Conservation (phyloP, 1,139 yeast genomes). For the Ashbya aceris region DNA sequence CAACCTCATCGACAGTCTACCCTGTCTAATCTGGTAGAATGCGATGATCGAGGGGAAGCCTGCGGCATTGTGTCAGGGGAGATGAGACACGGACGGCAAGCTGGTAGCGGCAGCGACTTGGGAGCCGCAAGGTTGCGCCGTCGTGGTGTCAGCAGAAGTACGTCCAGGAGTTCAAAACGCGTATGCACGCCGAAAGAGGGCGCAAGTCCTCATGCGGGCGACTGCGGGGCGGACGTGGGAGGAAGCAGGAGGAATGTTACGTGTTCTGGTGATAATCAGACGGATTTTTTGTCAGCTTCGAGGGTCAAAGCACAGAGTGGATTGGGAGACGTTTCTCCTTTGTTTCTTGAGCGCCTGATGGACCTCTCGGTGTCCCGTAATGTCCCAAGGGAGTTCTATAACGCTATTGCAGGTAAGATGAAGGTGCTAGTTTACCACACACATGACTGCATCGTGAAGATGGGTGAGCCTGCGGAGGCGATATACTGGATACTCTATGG, state of each 20-base stretch:
- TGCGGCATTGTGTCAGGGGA: background rate
- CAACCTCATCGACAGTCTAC: slow-evolving; percentile 3
- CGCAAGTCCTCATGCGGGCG: too few relatives aligned
- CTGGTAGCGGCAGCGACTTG: too few relatives aligned
- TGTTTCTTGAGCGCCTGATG: slow-evolving; percentile 42
- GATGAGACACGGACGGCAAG: too few relatives aligned
- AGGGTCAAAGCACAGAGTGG: background rate
- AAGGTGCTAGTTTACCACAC: slow-evolving; percentile 54
- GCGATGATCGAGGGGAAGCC: background rate
- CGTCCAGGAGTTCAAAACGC: too few relatives aligned
- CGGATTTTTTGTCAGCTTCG: too few relatives aligned
- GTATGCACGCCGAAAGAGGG: too few relatives aligned
- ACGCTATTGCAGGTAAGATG: slow-evolving; percentile 49
- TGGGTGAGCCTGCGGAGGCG: slow-evolving; percentile 66
- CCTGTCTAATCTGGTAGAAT: slow-evolving; percentile 5
- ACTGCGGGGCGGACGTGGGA: too few relatives aligned
- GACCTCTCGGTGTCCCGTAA: slow-evolving; percentile 53
- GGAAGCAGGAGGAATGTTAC: background rate
- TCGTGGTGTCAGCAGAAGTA: too few relatives aligned
- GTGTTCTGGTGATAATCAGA: background rate
- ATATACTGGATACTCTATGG: slow-evolving; percentile 79
- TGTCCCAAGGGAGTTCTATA: slow-evolving; percentile 58
- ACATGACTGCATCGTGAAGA: slow-evolving; percentile 57
- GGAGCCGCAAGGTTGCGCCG: too few relatives aligned
- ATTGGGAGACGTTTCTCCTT: slow-evolving; percentile 37